Evolutionary conservation across 441 rosid species (phyloP), one percentile per base, ranked within the genome.

Genomic region (Pelargonium citronellum): DNA sequence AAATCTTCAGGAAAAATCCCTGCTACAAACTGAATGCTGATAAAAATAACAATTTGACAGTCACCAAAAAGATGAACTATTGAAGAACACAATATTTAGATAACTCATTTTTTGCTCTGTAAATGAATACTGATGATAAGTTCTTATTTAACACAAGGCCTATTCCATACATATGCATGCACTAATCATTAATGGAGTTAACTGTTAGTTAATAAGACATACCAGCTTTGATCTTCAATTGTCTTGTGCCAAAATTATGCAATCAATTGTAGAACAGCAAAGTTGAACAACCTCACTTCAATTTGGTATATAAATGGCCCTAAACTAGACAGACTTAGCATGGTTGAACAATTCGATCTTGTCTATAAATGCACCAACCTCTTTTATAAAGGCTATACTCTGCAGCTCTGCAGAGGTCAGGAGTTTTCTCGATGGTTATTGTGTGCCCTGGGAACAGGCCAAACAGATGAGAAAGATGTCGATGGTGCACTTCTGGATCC

Each of bases 371-470:
- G 37, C 13, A 79, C 87, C 55, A 19, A 94, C 99, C 99, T 89
- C 99, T 80, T 79, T 89, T 91, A 2, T 62, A 44, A 17, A 91
- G 96, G 44, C 94, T 82, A 72, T 78, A 67, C 64, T 77, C 89
- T 22, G 83, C 96, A 9, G 97, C 96, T 87, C 86, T 87, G 71
- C 88, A 84, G 53, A 94, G 91, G 69, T 85, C 92, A 2, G 89
- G 96, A 77, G 84, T 81, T 80, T 76, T 78, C 61, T 90, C 89
- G n/a, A 77, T 53, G 16, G 89, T 85, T 70, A 94, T 86, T 3
- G 90, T 80, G 78, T 91, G 94, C 67, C 99, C 99, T 0, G 99
- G 99, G 81, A 84, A 94, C 64, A 94, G 82, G 44, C 96, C 94
- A 77, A 91, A 91, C 71, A 94, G 86, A 77, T 85, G 97, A 13